Evolutionary conservation across 2,329 filamentous ascomycete genomes (phyloP), one percentile per base, ranked within the genome.

Genomic region (Iodosphaeria phyllophila): DNA sequence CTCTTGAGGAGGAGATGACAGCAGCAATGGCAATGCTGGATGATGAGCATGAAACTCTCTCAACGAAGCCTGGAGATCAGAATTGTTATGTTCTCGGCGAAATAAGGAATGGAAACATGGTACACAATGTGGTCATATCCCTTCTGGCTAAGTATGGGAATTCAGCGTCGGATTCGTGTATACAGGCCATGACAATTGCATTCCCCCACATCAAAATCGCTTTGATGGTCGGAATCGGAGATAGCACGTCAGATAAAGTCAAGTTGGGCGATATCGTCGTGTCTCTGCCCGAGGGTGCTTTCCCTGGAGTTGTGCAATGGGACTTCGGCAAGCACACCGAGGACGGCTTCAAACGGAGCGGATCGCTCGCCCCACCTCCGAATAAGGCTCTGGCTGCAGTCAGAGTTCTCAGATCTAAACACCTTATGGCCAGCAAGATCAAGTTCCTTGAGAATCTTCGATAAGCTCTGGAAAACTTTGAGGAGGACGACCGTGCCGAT

Each of bases 191-290:
- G 37, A 26, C 28, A 9, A 25, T 32, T 5, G 40, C 38, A 4
- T 54, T 52, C 29, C 33, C 36, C 8, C 31, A 28, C 12, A 47
- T 55, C 16, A 39, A 34, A 12, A 40, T 56, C 19, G 44, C 43
- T 3, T 37, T 60, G 2, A 45, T 60, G 42, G 52, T 59, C 1
- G 54, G 54, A 11, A 50, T 59, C 18, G 53, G 48, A 9, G 36
- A 40, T 13, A 42, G 38, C 12, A 24, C 38, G 16, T 30, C 36
- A 10, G 24, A 23, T 3, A 28, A 35, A 17, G 26, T 41, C 16
- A 28, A 33, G 11, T 30, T 43, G 1, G 39, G 40, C 7, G 40
- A 42, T 29, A 30, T 42, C 1, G 40, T 43, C 2, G 36, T 42
- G n/a, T 29, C 38, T 16, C 28, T 26, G 3, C 32, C 38, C 1